Evolutionary conservation across 164 flowering plant genomes (phyloP), one percentile per base, ranked within the genome.

Genomic region (Cinnamomum chago): DNA sequence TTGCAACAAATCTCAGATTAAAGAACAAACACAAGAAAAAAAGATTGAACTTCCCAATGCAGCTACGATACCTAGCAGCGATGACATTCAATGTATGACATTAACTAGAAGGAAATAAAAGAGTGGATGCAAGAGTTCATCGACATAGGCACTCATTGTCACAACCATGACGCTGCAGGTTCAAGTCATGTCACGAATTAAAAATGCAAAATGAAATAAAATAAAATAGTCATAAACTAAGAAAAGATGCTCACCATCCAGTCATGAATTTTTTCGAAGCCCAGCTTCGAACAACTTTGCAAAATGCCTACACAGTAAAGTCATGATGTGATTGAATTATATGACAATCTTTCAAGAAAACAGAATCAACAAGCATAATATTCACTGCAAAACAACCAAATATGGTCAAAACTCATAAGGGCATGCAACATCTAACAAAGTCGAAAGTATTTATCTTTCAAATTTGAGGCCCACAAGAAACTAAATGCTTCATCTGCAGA

Each of bases 211-310:
- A 60, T 23, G 64, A 60, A 60, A n/a, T 18, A 23, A 60, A n/a
- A 60, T 18, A 18, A 60, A 60, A 60, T 60, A 18, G 64, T n/a
- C 64, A 18, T 23, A 20, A 60, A 60, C 64, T 22, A 25, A 25
- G 17, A 67, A 33, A 20, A 73, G 65, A 28, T 72, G 24, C 86
- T 68, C 70, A 92, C 97, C 95, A 90, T 88, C 97, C 97, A 4
- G 97, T 88, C 92, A 92, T 92, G 82, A 92, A 92, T 84, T 92
- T 92, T 75, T 92, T 90, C 11, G 97, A 92, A 27, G 95, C 95
- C 97, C 97, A 92, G 83, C 97, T 92, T 50, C 88, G 81, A 74
- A 92, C 72, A 77, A 92, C 92, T 81, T 92, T 92, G 83, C 70
- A 85, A 73, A 90, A 92, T 9, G 97, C 90, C 97, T 92, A 75